These are phyloP conservation scores for Helicocarpus griseus DNA, from an alignment of 2,329 filamentous ascomycete genomes.

Conservation along the genomic window DNA sequence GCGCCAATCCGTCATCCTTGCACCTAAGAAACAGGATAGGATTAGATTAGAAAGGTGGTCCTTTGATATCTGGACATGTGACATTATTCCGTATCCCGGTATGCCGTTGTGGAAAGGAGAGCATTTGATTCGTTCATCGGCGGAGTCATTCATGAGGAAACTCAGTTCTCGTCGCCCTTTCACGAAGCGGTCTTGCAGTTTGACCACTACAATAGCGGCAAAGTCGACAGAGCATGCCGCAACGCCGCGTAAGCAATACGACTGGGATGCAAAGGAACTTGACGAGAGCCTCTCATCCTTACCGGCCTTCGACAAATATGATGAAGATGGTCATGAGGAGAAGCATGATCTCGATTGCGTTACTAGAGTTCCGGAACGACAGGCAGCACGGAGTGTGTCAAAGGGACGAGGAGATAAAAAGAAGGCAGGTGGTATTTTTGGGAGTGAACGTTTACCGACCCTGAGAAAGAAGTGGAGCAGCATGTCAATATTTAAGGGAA, in stretches of 20 bases:
- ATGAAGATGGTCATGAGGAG: slow-evolving; percentile 1
- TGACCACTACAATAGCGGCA: slow-evolving; percentile 21
- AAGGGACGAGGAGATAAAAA: not conserved
- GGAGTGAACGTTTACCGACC: slow-evolving; percentile 5
- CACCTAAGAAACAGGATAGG: slow-evolving; percentile 65
- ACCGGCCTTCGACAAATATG: not conserved
- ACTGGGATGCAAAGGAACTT: slow-evolving; percentile 4
- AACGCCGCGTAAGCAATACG: slow-evolving; percentile 5
- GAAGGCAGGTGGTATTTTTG: not conserved
- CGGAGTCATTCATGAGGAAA: slow-evolving; percentile 78
- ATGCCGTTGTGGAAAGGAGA: slow-evolving; percentile 61
- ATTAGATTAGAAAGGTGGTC: slow-evolving; percentile 65
- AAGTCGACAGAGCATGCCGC: slow-evolving; percentile 9
- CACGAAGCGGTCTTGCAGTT: slow-evolving; percentile 57
- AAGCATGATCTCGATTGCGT: not conserved
- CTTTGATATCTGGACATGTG: slow-evolving; percentile 73
- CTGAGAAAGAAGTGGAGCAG: slow-evolving; percentile 11
- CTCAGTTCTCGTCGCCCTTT: slow-evolving; percentile 73
- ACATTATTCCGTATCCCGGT: slow-evolving; percentile 71
- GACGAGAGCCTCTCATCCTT: not conserved
- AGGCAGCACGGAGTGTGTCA: not conserved
- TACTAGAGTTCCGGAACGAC: not conserved
- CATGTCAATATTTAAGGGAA: slow-evolving; percentile 10
- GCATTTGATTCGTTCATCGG: slow-evolving; percentile 64
- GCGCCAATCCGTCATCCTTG: slow-evolving; percentile 62